These are phyloP conservation scores for Bassia scoparia DNA, from an alignment of 148 eudicot genomes.

Conservation along the genomic window DNA sequence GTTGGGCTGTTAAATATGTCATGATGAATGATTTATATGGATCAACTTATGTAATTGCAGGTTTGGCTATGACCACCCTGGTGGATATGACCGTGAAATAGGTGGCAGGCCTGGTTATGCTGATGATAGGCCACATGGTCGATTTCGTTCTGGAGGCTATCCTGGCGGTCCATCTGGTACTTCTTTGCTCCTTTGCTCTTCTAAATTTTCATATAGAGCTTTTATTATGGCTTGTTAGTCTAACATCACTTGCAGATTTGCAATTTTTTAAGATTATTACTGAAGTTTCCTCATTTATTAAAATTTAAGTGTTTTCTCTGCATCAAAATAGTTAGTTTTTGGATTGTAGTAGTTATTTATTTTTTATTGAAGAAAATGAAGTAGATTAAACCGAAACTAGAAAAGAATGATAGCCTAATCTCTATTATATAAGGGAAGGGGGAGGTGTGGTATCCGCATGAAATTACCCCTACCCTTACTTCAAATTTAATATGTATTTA, in stretches of 20 bases:
- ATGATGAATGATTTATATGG: not conserved
- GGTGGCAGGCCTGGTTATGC: constrained; percentile 77
- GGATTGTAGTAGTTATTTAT: not conserved
- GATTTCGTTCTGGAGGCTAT: constrained; percentile 77
- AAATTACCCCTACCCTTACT: too few species aligned
- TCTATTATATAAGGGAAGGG: too few species aligned
- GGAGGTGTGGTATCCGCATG: too few species aligned
- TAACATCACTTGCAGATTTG: not conserved
- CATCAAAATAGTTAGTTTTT: not conserved
- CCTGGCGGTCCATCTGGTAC: constrained; percentile 70
- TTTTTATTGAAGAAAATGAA: not conserved
- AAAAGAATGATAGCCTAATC: too few species aligned
- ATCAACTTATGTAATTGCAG: constrained; percentile 30
- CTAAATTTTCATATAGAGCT: not conserved
- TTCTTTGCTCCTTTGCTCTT: not conserved
- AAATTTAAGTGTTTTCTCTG: not conserved
- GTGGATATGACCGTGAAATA: constrained; percentile 77
- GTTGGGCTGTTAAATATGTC: not conserved
- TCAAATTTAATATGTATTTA: too few species aligned
- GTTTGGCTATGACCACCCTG: constrained; percentile 76
- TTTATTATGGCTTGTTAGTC: not conserved
- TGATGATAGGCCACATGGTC: constrained; percentile 89
- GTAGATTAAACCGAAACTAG: too few species aligned
- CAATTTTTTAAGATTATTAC: not conserved
- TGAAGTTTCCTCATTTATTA: not conserved